Percentiles rank a stretch among this genome's conserved stretches.
These are phyloP conservation scores for Panellus pusillus DNA, from an alignment of 768 basidiomycete genomes.

Conservation along the genomic window DNA sequence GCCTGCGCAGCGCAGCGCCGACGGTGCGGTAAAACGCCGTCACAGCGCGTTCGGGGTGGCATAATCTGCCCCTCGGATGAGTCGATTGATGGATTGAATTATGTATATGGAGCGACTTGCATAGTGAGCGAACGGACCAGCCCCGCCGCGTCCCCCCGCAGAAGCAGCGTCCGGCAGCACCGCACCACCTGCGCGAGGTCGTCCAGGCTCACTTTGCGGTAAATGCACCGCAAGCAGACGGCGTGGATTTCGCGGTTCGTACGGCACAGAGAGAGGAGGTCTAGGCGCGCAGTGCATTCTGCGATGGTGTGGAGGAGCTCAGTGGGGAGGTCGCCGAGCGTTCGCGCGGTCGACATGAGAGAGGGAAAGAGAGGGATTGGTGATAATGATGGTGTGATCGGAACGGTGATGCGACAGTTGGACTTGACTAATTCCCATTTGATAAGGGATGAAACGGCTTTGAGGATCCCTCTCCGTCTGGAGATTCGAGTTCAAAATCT, in stretches of 20 bases:
- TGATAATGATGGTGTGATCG: no score
- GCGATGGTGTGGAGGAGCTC: constrained; percentile 1
- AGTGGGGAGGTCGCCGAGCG: background rate
- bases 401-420: no score
- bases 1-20: no score
- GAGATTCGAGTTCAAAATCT: no score
- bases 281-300: background rate
- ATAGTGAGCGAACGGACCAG: background rate
- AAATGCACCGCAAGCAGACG: background rate
- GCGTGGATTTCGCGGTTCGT: constrained; percentile 1
- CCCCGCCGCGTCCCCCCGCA: background rate
- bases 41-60: no score
- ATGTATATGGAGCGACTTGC: background rate
- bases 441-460: no score
- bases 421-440: no score
- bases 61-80: background rate
- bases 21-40: no score
- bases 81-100: background rate
- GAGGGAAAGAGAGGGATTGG: no score
- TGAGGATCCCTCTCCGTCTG: no score
- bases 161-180: background rate
- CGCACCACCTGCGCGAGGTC: background rate
- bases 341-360: no score
- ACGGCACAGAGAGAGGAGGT: background rate
- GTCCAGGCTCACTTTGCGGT: background rate